Conservation (phyloP, 1,139 yeast species). For the Barnettozyma hawaiiensis region DNA sequence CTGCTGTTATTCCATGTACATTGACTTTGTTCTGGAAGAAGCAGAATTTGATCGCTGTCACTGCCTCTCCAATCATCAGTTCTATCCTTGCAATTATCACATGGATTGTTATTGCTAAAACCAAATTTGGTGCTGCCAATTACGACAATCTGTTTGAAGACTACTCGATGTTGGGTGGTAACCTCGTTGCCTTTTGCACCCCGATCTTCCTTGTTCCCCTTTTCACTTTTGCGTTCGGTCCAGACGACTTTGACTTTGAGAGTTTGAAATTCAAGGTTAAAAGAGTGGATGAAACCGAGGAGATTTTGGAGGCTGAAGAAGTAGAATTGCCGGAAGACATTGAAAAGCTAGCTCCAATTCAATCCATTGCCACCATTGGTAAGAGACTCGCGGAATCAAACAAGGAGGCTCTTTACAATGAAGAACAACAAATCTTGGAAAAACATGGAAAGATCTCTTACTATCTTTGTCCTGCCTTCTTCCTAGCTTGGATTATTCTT, state of each 20-base stretch:
- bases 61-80: slow-evolving; percentile 56
- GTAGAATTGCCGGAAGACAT: slow-evolving; percentile 31
- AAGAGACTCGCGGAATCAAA: slow-evolving; percentile 38
- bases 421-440: slow-evolving; percentile 41
- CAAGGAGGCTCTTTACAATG: slow-evolving; percentile 33
- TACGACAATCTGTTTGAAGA: slow-evolving; percentile 68
- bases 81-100: slow-evolving; percentile 57
- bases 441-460: slow-evolving; percentile 53
- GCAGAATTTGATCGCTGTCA: slow-evolving; percentile 59
- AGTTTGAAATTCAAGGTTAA: slow-evolving; percentile 44
- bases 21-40: slow-evolving; percentile 63
- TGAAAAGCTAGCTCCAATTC: slow-evolving; percentile 35
- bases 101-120: slow-evolving; percentile 60
- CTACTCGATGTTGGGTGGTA: slow-evolving; percentile 82
- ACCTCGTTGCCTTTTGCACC: slow-evolving; percentile 70
- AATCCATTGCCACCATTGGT: slow-evolving; percentile 34
- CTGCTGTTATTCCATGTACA: slow-evolving; percentile 77
- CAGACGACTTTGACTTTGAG: slow-evolving; percentile 73
- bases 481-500: slow-evolving; percentile 55
- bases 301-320: slow-evolving; percentile 40
- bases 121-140: slow-evolving; percentile 45
- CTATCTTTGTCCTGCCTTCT: slow-evolving; percentile 48
- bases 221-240: slow-evolving; percentile 56
- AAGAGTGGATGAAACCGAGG: slow-evolving; percentile 63
- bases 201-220: slow-evolving; percentile 68